These are phyloP conservation scores for Cordyceps militaris DNA, from an alignment of 2,329 filamentous ascomycete species.

Conservation along the genomic window DNA sequence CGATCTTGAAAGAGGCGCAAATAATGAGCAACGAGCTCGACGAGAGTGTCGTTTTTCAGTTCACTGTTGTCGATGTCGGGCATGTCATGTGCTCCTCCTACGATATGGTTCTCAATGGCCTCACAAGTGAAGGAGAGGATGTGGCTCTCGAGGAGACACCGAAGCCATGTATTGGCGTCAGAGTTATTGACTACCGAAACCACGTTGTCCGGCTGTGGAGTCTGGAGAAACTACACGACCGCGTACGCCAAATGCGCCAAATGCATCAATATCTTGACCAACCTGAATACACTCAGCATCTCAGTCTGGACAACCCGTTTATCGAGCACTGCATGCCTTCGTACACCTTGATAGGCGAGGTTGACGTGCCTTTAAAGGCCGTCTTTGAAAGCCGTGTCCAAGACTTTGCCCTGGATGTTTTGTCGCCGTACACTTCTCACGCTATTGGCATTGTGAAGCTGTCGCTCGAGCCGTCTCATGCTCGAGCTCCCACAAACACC, in stretches of 20 bases:
- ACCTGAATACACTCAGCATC: constrained; percentile 88
- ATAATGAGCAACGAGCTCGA: constrained; percentile 97
- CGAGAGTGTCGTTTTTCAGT: constrained; percentile 90
- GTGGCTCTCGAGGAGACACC: constrained; percentile 69
- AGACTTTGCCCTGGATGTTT: constrained; percentile 84
- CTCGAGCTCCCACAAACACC: constrained; percentile 83
- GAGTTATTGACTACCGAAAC: constrained; percentile 86
- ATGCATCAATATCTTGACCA: constrained; percentile 95
- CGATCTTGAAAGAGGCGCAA: constrained; percentile 87
- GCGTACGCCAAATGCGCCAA: constrained; percentile 88
- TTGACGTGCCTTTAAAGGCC: constrained; percentile 82
- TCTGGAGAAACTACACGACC: constrained; percentile 79
- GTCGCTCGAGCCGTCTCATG: constrained; percentile 87
- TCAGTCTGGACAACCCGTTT: constrained; percentile 89
- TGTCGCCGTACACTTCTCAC: constrained; percentile 86
- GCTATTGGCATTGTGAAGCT: constrained; percentile 86
- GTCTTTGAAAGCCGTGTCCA: constrained; percentile 94
- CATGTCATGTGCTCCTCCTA: constrained; percentile 90
- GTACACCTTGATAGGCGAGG: constrained; percentile 88
- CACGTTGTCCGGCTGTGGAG: constrained; percentile 89
- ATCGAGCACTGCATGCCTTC: constrained; percentile 84
- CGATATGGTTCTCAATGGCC: constrained; percentile 88
- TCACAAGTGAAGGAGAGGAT: constrained; percentile 79
- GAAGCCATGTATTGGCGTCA: constrained; percentile 85
- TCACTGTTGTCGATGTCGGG: constrained; percentile 81